A percentile compares a stretch with the other conserved stretches of the same genome.
Conservation (phyloP, 2,329 filamentous ascomycete genomes). For the Fusarium subtropicale region DNA sequence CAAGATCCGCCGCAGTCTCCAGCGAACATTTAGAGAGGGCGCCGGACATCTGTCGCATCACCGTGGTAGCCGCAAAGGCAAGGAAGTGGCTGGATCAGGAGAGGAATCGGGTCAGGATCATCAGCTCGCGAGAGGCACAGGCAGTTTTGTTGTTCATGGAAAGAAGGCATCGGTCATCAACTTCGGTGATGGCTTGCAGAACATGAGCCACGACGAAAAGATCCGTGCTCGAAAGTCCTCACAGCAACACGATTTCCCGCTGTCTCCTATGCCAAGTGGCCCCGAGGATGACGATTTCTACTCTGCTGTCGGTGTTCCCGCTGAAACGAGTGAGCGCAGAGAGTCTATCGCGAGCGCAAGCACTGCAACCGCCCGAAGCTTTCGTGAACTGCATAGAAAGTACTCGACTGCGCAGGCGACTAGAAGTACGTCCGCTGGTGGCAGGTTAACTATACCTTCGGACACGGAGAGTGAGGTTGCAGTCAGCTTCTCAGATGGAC, state of each 20-base stretch:
- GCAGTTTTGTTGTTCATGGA: slow-evolving; percentile 95
- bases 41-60: slow-evolving; percentile 74
- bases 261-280: slow-evolving; percentile 52
- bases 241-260: slow-evolving; percentile 55
- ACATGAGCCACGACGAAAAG: slow-evolving; percentile 78
- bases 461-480: slow-evolving; percentile 72
- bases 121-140: slow-evolving; percentile 80
- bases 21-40: slow-evolving; percentile 88
- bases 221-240: slow-evolving; percentile 70
- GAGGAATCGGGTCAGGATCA: slow-evolving; percentile 66
- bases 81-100: slow-evolving; percentile 61
- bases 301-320: slow-evolving; percentile 60
- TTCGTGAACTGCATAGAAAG: slow-evolving; percentile 70
- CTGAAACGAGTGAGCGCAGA: slow-evolving; percentile 63
- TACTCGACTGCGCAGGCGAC: slow-evolving; percentile 66
- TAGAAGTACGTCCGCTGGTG: slow-evolving; percentile 56
- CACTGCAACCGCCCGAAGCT: slow-evolving; percentile 74
- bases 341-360: slow-evolving; percentile 73
- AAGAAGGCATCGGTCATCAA: slow-evolving; percentile 98
- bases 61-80: slow-evolving; percentile 80
- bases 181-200: slow-evolving; percentile 92
- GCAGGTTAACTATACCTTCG: slow-evolving; percentile 60
- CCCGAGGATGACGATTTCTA: slow-evolving; percentile 63
- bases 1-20: slow-evolving; percentile 85
- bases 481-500: slow-evolving; percentile 69